Evolutionary conservation across 257 asterid genomes (phyloP).

Genomic region (Gynochthodes officinalis): DNA sequence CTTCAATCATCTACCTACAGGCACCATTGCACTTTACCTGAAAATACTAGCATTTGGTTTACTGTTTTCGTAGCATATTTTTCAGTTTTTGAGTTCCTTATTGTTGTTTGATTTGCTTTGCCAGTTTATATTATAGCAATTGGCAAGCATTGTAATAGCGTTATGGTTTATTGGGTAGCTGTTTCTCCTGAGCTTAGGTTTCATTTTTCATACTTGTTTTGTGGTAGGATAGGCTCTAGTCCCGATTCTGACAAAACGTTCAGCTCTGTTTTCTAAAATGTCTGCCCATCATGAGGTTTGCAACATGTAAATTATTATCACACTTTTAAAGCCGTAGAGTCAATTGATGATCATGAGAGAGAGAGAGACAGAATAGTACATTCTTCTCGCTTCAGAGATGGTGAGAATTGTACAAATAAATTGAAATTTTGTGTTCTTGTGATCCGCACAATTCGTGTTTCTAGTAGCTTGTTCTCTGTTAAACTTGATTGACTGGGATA

Average conservation of each 20-base stretch:
- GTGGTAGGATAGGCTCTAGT: neutral
- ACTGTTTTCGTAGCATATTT: conserved; percentile 36
- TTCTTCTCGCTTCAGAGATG: neutral
- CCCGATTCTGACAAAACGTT: neutral
- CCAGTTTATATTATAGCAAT: conserved; percentile 30
- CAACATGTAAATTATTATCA: conserved; percentile 5
- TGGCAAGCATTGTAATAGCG: conserved; percentile 21
- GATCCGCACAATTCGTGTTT: conserved; percentile 29
- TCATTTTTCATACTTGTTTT: neutral
- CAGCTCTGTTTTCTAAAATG: neutral
- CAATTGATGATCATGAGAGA: neutral
- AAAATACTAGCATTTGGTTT: conserved; percentile 27
- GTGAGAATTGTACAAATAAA: conserved; percentile 16
- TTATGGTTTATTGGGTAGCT: conserved; percentile 4
- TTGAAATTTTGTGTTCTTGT: too few species aligned
- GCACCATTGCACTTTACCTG: conserved; percentile 21
- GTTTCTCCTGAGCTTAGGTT: neutral
- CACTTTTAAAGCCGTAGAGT: neutral
- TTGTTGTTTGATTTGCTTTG: conserved; percentile 8
- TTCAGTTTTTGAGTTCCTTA: conserved; percentile 4
- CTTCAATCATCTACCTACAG: conserved; percentile 14
- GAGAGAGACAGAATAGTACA: too few species aligned
- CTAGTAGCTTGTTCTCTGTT: too few species aligned
- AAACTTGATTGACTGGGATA: too few species aligned
- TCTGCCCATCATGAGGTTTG: neutral